These are phyloP conservation scores for Allium sativum DNA, from an alignment of 106 monocot genomes.

Conservation along the genomic window DNA sequence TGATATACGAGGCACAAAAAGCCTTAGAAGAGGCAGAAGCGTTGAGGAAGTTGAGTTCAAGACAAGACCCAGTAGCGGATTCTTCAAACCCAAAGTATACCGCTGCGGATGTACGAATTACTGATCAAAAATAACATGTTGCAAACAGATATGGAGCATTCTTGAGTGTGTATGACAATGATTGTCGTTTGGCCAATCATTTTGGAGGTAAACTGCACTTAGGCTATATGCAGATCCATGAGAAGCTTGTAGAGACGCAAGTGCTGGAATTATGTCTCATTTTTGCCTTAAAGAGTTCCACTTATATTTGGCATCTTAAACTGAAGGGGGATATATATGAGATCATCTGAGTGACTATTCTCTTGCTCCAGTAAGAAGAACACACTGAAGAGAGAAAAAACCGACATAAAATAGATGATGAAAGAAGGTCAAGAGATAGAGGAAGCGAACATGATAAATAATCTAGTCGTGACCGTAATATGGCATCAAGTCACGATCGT, in stretches of 20 bases:
- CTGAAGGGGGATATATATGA: too few species aligned
- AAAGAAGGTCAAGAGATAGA: background rate
- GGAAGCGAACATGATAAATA: too few species aligned
- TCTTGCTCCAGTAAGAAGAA: too few species aligned
- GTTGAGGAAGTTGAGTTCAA: conserved; percentile 44
- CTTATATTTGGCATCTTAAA: too few species aligned
- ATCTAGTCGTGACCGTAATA: conserved; percentile 15
- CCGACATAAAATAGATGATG: background rate
- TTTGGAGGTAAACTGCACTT: conserved; percentile 96
- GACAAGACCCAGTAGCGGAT: conserved; percentile 48
- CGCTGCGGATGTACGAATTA: conserved; percentile 86
- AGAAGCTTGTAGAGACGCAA: conserved; percentile 70
- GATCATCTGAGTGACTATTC: background rate
- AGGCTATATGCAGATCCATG: conserved; percentile 93
- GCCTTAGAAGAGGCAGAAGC: conserved; percentile 80
- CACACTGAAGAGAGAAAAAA: too few species aligned
- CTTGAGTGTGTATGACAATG: conserved; percentile 97
- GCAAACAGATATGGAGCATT: conserved; percentile 98
- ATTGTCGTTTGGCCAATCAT: conserved; percentile 89
- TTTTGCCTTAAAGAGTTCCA: too few species aligned
- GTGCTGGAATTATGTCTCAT: too few species aligned
- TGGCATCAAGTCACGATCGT: conserved; percentile 8
- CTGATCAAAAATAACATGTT: conserved; percentile 90
- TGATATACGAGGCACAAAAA: conserved; percentile 80
- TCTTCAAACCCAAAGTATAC: conserved; percentile 66